These are phyloP conservation scores for Dionaea muscipula DNA, from an alignment of 179 eudicot genomes.

Conservation along the genomic window DNA sequence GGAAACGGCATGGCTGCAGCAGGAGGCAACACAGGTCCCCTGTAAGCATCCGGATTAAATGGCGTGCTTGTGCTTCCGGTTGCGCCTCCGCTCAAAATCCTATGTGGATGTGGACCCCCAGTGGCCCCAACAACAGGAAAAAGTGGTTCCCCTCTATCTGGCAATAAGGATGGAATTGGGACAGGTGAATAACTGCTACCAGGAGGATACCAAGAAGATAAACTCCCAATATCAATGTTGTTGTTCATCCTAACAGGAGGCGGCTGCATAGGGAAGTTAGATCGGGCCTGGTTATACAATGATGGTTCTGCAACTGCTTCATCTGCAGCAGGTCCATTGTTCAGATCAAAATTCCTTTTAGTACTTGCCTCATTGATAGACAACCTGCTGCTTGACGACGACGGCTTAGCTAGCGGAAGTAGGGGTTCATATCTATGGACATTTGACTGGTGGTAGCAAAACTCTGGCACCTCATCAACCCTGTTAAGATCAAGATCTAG, in stretches of 20 bases:
- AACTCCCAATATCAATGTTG: slow-evolving; percentile 27
- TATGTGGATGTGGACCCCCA: slow-evolving; percentile 38
- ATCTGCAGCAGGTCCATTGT: slow-evolving; percentile 63
- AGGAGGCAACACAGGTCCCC: slow-evolving; percentile 62
- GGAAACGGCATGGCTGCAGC: slow-evolving; percentile 52
- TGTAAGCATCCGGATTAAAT: slow-evolving; percentile 41
- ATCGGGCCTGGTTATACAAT: slow-evolving; percentile 13
- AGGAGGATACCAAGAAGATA: slow-evolving; percentile 53
- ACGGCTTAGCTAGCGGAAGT: slow-evolving; percentile 15
- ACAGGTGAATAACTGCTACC: slow-evolving; percentile 38
- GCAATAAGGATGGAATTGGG: slow-evolving; percentile 34
- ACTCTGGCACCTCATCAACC: slow-evolving; percentile 55
- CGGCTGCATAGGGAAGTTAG: slow-evolving; percentile 23
- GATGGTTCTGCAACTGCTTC: slow-evolving; percentile 28
- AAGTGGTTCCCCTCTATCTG: slow-evolving; percentile 46
- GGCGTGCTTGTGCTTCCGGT: slow-evolving; percentile 25
- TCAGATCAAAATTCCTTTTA: slow-evolving; percentile 69
- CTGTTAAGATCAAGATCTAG: slow-evolving; percentile 76
- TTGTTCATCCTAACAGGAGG: slow-evolving; percentile 37
- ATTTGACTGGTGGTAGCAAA: slow-evolving; percentile 23
- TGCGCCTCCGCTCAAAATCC: slow-evolving; percentile 34
- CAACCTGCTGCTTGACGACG: slow-evolving; percentile 22
- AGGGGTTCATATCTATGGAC: slow-evolving; percentile 19
- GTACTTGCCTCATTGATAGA: slow-evolving; percentile 30
- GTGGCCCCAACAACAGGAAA: slow-evolving; percentile 34